Conservation (phyloP, 495 filamentous ascomycete species). For the Gamarada debralockiae region DNA sequence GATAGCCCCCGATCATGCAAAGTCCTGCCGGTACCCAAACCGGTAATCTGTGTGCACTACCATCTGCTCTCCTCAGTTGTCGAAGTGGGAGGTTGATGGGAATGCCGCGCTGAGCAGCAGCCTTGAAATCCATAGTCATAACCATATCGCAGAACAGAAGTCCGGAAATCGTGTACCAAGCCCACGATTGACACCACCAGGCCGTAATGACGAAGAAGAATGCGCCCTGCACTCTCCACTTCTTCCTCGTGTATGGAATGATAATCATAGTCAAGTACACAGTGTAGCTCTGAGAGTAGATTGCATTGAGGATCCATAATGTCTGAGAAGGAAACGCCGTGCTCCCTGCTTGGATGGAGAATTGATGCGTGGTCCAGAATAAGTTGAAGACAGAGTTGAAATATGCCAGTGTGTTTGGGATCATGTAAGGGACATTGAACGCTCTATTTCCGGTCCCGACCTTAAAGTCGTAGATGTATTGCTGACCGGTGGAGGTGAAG, state of each 20-base stretch:
- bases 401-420: slow-evolving; percentile 18
- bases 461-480: slow-evolving; percentile 1
- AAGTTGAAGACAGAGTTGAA: slow-evolving; percentile 11
- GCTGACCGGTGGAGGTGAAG: not conserved
- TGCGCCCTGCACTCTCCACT: not conserved
- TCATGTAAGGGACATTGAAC: not conserved
- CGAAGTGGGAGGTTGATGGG: not conserved
- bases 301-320: slow-evolving; percentile 4
- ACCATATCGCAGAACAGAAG: slow-evolving; percentile 4
- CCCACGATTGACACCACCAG: slow-evolving; percentile 13
- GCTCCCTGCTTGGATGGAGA: not conserved
- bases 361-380: slow-evolving; percentile 5
- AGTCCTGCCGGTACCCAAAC: slow-evolving; percentile 1
- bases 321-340: slow-evolving; percentile 6
- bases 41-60: not conserved
- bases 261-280: slow-evolving; percentile 9
- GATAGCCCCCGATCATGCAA: not conserved
- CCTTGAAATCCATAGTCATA: slow-evolving; percentile 9
- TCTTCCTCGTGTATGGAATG: slow-evolving; percentile 4
- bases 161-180: slow-evolving; percentile 9
- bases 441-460: not conserved
- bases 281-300: slow-evolving; percentile 10
- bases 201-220: slow-evolving; percentile 3
- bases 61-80: not conserved
- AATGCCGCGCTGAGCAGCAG: not conserved